These are phyloP conservation scores for Nasturtium officinale DNA, from an alignment of 345 rosid species.

Conservation along the genomic window DNA sequence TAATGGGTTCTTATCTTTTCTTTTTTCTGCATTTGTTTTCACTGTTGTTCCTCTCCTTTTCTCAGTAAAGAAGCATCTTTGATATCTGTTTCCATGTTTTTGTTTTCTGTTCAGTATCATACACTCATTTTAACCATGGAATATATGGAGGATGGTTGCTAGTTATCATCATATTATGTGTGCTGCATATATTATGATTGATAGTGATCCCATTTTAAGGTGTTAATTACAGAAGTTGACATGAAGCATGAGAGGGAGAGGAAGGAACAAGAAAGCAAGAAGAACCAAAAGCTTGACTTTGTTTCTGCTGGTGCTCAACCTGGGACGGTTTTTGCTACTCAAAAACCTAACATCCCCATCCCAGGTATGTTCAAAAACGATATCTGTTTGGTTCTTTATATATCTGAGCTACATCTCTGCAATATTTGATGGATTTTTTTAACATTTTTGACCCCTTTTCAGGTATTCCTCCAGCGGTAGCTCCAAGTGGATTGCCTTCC, in stretches of 20 bases:
- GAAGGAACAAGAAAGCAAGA: slow-evolving; percentile 85
- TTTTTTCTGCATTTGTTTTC: not conserved
- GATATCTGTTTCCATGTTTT: not conserved
- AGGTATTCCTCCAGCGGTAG: slow-evolving; percentile 46
- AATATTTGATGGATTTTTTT: slow-evolving; percentile 9
- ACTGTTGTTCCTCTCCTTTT: not conserved
- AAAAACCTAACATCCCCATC: slow-evolving; percentile 64
- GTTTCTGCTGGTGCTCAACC: slow-evolving; percentile 65
- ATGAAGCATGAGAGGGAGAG: slow-evolving; percentile 86
- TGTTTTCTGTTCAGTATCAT: not conserved
- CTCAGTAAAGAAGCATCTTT: not conserved
- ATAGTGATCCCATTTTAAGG: not conserved
- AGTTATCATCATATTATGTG: not conserved
- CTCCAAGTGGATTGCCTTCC: slow-evolving; percentile 52
- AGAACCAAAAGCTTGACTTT: slow-evolving; percentile 78
- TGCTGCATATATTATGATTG: not conserved
- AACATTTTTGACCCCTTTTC: slow-evolving; percentile 30
- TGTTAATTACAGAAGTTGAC: slow-evolving; percentile 62
- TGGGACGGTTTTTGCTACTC: slow-evolving; percentile 51
- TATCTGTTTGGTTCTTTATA: slow-evolving; percentile 5
- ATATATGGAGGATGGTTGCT: not conserved
- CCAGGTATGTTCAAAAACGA: slow-evolving; percentile 55
- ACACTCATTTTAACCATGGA: not conserved
- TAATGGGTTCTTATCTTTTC: not conserved
- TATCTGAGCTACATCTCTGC: slow-evolving; percentile 6